Conservation (phyloP, 2,329 filamentous ascomycete species). For the Xylaria sp. region DNA sequence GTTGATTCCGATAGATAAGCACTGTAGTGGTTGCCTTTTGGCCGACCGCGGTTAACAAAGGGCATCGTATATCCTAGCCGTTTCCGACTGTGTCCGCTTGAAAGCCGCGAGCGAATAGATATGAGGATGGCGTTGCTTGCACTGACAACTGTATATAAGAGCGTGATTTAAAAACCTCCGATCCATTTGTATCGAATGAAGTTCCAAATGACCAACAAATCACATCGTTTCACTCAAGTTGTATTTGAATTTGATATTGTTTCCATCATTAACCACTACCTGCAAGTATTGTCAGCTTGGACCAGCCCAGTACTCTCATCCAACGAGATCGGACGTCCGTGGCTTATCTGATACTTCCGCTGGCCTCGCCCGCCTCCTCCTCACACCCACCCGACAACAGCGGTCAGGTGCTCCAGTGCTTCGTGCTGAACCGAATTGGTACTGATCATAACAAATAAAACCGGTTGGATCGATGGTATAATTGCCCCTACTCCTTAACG, state of each 20-base stretch:
- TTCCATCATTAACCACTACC: slow-evolving; percentile 31
- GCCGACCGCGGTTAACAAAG: slow-evolving; percentile 24
- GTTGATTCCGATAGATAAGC: background rate
- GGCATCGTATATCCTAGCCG: background rate
- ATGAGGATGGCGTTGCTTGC: background rate
- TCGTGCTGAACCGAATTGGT: slow-evolving; percentile 27
- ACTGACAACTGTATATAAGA: background rate
- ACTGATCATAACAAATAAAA: slow-evolving; percentile 45
- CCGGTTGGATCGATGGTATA: slow-evolving; percentile 50
- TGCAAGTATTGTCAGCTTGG: slow-evolving; percentile 27
- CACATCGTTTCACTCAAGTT: slow-evolving; percentile 3
- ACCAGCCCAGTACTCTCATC: slow-evolving; percentile 24
- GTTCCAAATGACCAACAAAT: background rate
- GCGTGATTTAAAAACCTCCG: background rate
- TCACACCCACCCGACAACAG: background rate
- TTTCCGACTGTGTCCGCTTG: background rate
- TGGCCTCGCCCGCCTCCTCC: slow-evolving; percentile 5
- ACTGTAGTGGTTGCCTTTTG: slow-evolving; percentile 15
- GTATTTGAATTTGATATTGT: slow-evolving; percentile 13
- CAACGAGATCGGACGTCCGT: slow-evolving; percentile 26
- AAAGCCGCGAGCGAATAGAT: background rate
- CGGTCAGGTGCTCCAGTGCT: slow-evolving; percentile 7
- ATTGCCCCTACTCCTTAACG: slow-evolving; percentile 49
- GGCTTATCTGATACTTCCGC: slow-evolving; percentile 29
- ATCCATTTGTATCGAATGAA: background rate